These are phyloP conservation scores for Exophiala phaeomuriformis DNA, from an alignment of 2,329 filamentous ascomycete genomes.

Conservation along the genomic window DNA sequence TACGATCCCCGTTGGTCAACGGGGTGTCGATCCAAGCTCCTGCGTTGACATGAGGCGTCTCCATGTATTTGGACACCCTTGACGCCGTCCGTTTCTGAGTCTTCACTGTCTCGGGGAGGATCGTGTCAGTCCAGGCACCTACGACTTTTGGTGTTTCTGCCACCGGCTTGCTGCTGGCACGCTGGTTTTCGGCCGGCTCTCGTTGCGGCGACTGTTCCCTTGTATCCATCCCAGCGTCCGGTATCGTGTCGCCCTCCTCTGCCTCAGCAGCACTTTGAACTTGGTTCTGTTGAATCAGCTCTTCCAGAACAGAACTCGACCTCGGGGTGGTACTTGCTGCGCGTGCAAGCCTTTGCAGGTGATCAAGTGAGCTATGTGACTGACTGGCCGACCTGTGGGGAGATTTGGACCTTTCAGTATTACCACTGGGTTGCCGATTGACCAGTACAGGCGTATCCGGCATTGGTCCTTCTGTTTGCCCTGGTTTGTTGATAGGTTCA, in stretches of 20 bases:
- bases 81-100: conserved; percentile 11
- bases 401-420: conserved; percentile 11
- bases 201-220: background rate
- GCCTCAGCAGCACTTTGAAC: conserved; percentile 1
- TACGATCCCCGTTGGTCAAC: conserved; percentile 8
- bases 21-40: conserved; percentile 28
- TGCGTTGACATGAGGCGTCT: conserved; percentile 27
- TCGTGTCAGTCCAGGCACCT: conserved; percentile 44
- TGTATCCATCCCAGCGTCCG: background rate
- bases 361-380: conserved; percentile 27
- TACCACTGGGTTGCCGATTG: conserved; percentile 29
- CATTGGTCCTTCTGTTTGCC: conserved; percentile 29
- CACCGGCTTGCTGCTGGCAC: background rate
- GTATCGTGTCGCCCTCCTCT: background rate
- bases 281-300: conserved; percentile 2
- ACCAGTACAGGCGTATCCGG: conserved; percentile 36
- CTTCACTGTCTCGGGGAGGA: conserved; percentile 34
- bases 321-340: conserved; percentile 22
- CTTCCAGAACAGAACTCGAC: conserved; percentile 13
- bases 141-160: conserved; percentile 37
- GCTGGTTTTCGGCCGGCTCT: background rate
- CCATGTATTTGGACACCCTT: conserved; percentile 14
- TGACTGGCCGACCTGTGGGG: conserved; percentile 27
- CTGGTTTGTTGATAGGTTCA: conserved; percentile 1
- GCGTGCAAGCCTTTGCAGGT: conserved; percentile 38